Base-by-base conservation (phyloP, 2,329 filamentous ascomycete species). In the Trichoderma aggressivum region DNA sequence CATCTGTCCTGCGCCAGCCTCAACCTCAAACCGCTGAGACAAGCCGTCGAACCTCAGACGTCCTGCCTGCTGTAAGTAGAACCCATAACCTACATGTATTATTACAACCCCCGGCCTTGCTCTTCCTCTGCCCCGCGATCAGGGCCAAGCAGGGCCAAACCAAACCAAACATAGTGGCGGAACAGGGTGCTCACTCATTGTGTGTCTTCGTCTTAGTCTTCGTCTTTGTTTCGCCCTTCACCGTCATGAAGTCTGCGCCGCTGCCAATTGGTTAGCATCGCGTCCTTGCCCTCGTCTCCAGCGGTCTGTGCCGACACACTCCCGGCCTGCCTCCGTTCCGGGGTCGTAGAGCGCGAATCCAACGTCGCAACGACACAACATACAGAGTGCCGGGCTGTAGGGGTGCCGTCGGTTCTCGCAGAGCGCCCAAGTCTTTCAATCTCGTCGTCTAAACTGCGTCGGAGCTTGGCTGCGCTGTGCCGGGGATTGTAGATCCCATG, bases 401-500 rank as follows among this genome's bases (percentile, higher is more conserved):
- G 34, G 43, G 5, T 32, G 18, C 39, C 16, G 16, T 24, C 28
- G 21, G 28, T 34, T 32, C 16, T 36, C 56, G 3, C 26, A 30
- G 50, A 47, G 24, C 14, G 65, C n/a, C 14, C 26, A 21, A 36
- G n/a, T 14, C 16, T 32, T 47, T 26, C 2, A 26, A 34, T 7
- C 21, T n/a, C 18, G 16, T 32, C 4, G 1, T 26, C 24, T 5
- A 69, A 18, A 26, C 21, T 53, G 10, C n/a, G 34, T 18, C 24
- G 66, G 34, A 56, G 55, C 39, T 53, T 53, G 43, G 32, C 55
- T 62, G 66, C 50, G 14, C 62, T 26, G 43, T 32, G 47, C 50
- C 56, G 36, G 70, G 73, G 72, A 72, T 69, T 72, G 47, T 77
- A 65, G n/a, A 50, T 50, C 18, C 75, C 72, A 91, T 91, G 89